These are phyloP conservation scores for Pleurotus citrinopileatus DNA, from an alignment of 768 basidiomycete species.

Conservation along the genomic window DNA sequence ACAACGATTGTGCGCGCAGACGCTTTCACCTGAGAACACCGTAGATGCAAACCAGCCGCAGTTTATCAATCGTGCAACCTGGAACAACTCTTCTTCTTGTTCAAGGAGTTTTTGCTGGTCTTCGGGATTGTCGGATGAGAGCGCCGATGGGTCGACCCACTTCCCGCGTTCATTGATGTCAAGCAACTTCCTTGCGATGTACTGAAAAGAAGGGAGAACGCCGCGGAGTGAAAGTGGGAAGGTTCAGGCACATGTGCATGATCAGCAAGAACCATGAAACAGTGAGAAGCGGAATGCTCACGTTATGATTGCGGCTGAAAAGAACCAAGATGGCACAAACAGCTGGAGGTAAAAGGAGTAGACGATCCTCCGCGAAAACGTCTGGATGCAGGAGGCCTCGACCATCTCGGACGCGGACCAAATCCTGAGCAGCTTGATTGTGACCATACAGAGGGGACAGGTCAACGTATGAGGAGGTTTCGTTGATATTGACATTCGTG, in stretches of 20 bases:
- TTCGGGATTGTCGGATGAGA: constrained; percentile 35
- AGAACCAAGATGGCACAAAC: constrained; percentile 73
- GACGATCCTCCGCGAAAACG: constrained; percentile 73
- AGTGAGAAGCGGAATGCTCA: too few relatives aligned
- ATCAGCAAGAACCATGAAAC: too few relatives aligned
- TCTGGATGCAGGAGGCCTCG: constrained; percentile 68
- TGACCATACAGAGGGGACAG: constrained; percentile 82
- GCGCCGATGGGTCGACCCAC: constrained; percentile 51
- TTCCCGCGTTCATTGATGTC: constrained; percentile 78
- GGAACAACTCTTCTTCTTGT: constrained; percentile 83
- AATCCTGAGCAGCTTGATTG: constrained; percentile 55
- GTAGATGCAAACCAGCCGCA: constrained; percentile 72
- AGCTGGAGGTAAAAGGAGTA: constrained; percentile 77
- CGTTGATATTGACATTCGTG: constrained; percentile 63
- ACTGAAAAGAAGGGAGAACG: constrained; percentile 36
- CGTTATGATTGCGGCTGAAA: constrained; percentile 91
- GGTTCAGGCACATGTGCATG: not conserved
- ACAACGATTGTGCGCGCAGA: constrained; percentile 5
- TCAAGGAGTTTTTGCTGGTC: constrained; percentile 32
- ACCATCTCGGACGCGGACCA: constrained; percentile 57
- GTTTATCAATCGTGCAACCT: constrained; percentile 75
- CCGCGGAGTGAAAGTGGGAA: not conserved
- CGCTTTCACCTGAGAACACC: constrained; percentile 2
- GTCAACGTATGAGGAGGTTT: constrained; percentile 87
- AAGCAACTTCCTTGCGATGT: constrained; percentile 72